These are phyloP conservation scores for Solanum habrochaites DNA, from an alignment of 257 asterid species.

Conservation along the genomic window DNA sequence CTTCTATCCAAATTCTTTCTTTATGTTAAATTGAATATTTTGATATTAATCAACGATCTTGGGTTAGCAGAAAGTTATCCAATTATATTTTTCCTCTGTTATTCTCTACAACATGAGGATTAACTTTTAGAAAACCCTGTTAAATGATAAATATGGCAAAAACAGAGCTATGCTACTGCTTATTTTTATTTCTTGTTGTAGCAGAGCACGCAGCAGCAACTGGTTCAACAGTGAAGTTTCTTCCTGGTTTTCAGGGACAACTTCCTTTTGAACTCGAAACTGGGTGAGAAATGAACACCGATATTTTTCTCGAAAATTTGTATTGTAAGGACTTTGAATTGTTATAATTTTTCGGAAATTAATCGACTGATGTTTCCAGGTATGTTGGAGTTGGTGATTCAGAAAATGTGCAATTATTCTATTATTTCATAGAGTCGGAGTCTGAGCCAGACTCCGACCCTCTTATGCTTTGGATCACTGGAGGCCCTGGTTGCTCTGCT, in stretches of 20 bases:
- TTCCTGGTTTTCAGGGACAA: conserved; percentile 16
- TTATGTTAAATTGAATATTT: no score
- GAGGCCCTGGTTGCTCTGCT: conserved; percentile 22
- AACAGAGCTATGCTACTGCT: not conserved
- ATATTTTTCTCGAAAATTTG: no score
- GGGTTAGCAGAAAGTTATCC: no score
- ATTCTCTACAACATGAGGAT: not conserved
- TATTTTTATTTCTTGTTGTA: not conserved
- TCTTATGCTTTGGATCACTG: conserved; percentile 15
- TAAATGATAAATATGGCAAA: not conserved
- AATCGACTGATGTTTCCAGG: not conserved
- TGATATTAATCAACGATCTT: no score
- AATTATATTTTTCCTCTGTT: not conserved
- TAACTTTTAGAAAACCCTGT: not conserved
- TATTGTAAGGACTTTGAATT: not conserved
- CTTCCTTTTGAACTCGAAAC: conserved; percentile 24
- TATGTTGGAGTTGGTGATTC: conserved; percentile 18
- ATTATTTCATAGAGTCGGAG: conserved; percentile 15
- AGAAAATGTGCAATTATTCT: conserved; percentile 19
- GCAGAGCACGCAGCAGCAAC: not conserved
- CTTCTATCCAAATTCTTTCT: no score
- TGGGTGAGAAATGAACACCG: conserved; percentile 7
- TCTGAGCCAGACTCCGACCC: conserved; percentile 18
- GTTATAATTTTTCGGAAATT: no score
- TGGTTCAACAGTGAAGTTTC: conserved; percentile 3